These are phyloP conservation scores for Fraxinus nigra DNA, from an alignment of 305 asterid genomes.

Conservation along the genomic window DNA sequence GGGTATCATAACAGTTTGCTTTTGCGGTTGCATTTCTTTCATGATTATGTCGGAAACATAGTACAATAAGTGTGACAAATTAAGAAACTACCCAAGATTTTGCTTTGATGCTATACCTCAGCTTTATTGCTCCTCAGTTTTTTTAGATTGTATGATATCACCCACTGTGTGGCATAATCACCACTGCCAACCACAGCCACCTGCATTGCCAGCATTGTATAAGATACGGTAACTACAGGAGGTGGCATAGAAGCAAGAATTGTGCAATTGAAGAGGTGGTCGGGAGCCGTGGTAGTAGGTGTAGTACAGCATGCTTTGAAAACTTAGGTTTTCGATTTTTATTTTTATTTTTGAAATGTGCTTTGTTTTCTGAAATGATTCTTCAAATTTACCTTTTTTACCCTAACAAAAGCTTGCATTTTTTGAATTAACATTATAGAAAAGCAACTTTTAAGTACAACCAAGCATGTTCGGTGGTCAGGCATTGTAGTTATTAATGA, in stretches of 20 bases:
- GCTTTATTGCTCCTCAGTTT: not conserved
- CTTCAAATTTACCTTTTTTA: not conserved
- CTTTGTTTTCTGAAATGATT: not conserved
- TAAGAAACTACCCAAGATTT: not conserved
- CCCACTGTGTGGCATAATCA: not conserved
- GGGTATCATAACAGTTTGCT: not conserved
- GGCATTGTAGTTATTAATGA: not conserved
- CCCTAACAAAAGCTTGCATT: not conserved
- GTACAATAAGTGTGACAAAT: not conserved
- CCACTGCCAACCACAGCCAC: not conserved
- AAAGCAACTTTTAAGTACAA: not conserved
- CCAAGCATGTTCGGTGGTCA: not conserved
- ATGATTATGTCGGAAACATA: not conserved
- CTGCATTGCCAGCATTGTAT: not conserved
- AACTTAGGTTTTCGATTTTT: not conserved
- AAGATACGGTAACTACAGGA: not conserved
- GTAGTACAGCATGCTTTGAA: not conserved
- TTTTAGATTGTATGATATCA: not conserved
- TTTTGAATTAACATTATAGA: not conserved
- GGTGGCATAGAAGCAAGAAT: not conserved
- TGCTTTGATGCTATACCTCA: not conserved
- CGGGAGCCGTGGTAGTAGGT: not conserved
- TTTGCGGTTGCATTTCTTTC: not conserved
- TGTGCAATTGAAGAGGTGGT: not conserved
- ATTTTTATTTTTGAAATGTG: not conserved